These are phyloP conservation scores for Trypanosomatidae sp. DNA, from an alignment of 208 protist species.

Conservation along the genomic window DNA sequence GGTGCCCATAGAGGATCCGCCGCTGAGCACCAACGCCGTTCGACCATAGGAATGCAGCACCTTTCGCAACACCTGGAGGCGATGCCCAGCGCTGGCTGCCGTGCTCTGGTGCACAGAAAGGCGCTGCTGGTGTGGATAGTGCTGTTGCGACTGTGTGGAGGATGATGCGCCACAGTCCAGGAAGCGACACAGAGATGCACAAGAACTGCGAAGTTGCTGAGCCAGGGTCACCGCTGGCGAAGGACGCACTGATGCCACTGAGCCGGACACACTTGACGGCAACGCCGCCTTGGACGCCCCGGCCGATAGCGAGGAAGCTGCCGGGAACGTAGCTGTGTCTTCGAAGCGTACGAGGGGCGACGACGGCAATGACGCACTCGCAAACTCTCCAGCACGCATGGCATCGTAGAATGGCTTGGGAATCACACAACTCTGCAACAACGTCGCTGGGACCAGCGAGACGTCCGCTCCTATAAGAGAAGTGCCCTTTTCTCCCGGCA, in stretches of 20 bases:
- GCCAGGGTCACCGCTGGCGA: constrained; percentile 9
- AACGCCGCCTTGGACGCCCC: not conserved
- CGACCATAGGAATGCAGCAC: constrained; percentile 62
- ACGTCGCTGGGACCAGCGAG: not conserved
- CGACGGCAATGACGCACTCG: not conserved
- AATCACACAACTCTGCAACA: not conserved
- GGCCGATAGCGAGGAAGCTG: not conserved
- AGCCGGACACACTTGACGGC: not conserved
- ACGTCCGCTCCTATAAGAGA: not conserved
- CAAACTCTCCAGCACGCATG: not conserved
- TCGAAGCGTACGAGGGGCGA: constrained; percentile 2
- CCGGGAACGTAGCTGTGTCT: not conserved
- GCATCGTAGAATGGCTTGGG: not conserved
- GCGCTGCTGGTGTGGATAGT: constrained; percentile 3
- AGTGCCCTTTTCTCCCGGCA: constrained; percentile 4
- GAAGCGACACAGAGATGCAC: constrained; percentile 9
- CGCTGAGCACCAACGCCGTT: constrained; percentile 78
- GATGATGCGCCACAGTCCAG: constrained; percentile 1
- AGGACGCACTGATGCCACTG: not conserved
- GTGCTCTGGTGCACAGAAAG: not conserved
- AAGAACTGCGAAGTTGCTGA: constrained; percentile 3
- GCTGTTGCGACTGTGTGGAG: not conserved
- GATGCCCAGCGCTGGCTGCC: constrained; percentile 14
- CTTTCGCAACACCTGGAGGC: constrained; percentile 50
- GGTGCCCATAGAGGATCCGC: constrained; percentile 70